Evolutionary conservation across 768 basidiomycete genomes (phyloP).

Genomic region (Mycena galopus): DNA sequence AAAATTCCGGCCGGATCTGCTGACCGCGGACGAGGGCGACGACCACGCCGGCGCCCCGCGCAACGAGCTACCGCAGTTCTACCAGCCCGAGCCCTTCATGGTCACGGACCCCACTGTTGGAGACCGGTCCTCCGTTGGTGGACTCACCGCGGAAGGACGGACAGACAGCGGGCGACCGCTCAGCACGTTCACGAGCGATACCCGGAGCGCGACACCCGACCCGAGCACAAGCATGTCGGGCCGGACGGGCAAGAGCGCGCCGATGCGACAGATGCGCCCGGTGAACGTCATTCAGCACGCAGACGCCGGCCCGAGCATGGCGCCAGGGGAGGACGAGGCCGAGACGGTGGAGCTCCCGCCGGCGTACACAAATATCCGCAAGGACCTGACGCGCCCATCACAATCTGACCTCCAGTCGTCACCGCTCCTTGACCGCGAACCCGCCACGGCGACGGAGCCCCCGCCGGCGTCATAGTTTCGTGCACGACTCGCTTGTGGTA

Average conservation of each 20-base stretch:
- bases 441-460: neutral
- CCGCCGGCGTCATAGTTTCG: neutral
- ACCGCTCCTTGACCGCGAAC: neutral
- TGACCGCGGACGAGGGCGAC: conserved; percentile 67
- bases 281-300: conserved; percentile 90
- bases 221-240: conserved; percentile 38
- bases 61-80: conserved; percentile 75
- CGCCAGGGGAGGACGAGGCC: conserved; percentile 55
- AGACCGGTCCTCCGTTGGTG: conserved; percentile 50
- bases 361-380: conserved; percentile 79
- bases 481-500: conserved; percentile 16
- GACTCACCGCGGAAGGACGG: conserved; percentile 42
- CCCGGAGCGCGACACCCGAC: conserved; percentile 65
- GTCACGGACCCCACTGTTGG: conserved; percentile 70
- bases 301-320: conserved; percentile 75
- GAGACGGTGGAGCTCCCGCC: conserved; percentile 90
- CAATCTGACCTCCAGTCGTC: neutral
- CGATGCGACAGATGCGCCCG: conserved; percentile 68
- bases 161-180: conserved; percentile 50
- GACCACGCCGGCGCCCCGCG: conserved; percentile 31
- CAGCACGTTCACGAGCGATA: conserved; percentile 51
- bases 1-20: conserved; percentile 77
- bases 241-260: conserved; percentile 60
- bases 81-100: conserved; percentile 82
- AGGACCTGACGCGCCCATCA: conserved; percentile 12